Base-by-base conservation (phyloP, 495 filamentous ascomycete genomes). In the Xylaria sp. region DNA sequence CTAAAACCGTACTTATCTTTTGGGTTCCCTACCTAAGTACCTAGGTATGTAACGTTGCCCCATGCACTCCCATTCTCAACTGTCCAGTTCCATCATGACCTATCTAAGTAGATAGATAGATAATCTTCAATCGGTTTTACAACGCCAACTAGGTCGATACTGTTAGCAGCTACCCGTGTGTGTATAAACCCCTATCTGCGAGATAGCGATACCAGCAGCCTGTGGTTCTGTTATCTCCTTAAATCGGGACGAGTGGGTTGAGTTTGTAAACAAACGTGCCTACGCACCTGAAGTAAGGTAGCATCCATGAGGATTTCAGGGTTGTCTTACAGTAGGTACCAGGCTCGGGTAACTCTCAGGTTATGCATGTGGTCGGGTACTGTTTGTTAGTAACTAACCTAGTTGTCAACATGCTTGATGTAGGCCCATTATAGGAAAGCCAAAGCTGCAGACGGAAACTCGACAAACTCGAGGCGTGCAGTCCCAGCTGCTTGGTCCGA, bases 31-130 rank as follows among this genome's bases (percentile, higher is more conserved):
- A 19, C 50, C 15, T 21, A n/a, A 17, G 55, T 53, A 26, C 19
- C 26, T 31, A 31, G 52, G 48, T 33, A 72, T 72, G 70, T 72
- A 72, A 72, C 70, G 70, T 72, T 72, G 70, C 70, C 63, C 35
- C 53, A 17, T 41, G 57, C 57, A 55, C 41, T 40, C 15, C 55
- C 35, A 8, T 4, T 37, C 21, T 37, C 31, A n/a, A 37, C 57
- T 26, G 26, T 40, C 17, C 15, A n/a, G 29, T 31, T 55, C 52
- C 24, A 31, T 53, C 1, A 9, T 9, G 19, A 11, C 9, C 26
- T 26, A 55, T 15, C 14, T 15, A 14, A 46, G 44, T 46, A 46
- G 44, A 15, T 46, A 19, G 4, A 2, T 17, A 31, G 26, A 55
- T 31, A 3, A 26, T 29, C 50, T 53, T 53, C 15, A 12, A 8